Percentiles rank a stretch among this genome's conserved stretches.
phyloP scores from a whole-genome alignment of 768 basidiomycete genomes.

The Omphalotus guepiniiformis region DNA sequence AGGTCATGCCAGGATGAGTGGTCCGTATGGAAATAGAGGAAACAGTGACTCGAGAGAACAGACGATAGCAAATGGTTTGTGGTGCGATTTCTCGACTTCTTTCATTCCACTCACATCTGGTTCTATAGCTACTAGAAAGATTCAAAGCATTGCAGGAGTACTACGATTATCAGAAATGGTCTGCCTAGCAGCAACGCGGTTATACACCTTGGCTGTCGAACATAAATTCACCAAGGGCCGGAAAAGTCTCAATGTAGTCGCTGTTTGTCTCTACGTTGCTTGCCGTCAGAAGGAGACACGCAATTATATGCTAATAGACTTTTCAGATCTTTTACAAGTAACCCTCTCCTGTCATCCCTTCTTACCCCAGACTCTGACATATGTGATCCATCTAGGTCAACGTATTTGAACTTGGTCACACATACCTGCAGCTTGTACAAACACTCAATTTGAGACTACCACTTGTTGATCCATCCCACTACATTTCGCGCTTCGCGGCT shows the following conservation, averaged over 20 bases:
- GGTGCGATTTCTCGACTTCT: neutral
- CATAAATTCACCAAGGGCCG: slow-evolving; percentile 94
- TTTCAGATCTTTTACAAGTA: slow-evolving; percentile 92
- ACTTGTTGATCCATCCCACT: slow-evolving; percentile 92
- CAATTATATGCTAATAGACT: slow-evolving; percentile 98
- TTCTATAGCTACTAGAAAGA: slow-evolving; percentile 68
- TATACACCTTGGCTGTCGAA: slow-evolving; percentile 92
- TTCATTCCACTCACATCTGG: slow-evolving; percentile 2
- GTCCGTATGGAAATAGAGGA: slow-evolving; percentile 77
- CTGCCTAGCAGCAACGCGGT: slow-evolving; percentile 73
- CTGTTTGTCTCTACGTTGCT: slow-evolving; percentile 92
- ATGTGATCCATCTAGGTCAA: slow-evolving; percentile 73
- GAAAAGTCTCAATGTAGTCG: slow-evolving; percentile 88
- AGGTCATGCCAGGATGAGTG: slow-evolving; percentile 83
- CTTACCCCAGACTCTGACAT: neutral
- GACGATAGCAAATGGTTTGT: slow-evolving; percentile 83
- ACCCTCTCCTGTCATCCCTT: neutral
- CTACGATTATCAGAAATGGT: slow-evolving; percentile 79
- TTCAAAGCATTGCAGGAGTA: slow-evolving; percentile 76
- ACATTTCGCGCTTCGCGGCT: slow-evolving; percentile 92
- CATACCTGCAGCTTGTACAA: slow-evolving; percentile 91
- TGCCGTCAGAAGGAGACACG: slow-evolving; percentile 88
- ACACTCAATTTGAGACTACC: slow-evolving; percentile 82
- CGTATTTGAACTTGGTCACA: slow-evolving; percentile 94
- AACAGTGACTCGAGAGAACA: slow-evolving; percentile 84